phyloP scores from a whole-genome alignment of 495 filamentous ascomycete species.

The Trichoderma parareesei region DNA sequence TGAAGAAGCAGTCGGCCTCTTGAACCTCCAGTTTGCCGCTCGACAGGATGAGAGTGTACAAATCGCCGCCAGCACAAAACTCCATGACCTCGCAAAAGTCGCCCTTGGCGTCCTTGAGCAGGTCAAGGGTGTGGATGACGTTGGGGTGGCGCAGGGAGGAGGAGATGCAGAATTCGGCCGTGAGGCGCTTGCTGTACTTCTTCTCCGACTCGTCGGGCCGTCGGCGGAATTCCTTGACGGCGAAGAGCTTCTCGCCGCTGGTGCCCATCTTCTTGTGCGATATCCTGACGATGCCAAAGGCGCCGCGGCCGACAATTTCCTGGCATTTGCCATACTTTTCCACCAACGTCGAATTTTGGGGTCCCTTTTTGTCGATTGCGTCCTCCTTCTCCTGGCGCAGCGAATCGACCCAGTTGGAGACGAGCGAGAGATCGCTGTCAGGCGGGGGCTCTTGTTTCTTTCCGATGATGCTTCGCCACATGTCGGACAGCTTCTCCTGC shows the following conservation, averaged over 20 bases:
- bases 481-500: slow-evolving; percentile 91
- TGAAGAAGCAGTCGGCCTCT: slow-evolving; percentile 98
- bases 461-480: slow-evolving; percentile 77
- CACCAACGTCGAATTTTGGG: slow-evolving; percentile 72
- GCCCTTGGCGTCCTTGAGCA: slow-evolving; percentile 91
- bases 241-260: slow-evolving; percentile 84
- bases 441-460: slow-evolving; percentile 58
- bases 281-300: slow-evolving; percentile 95
- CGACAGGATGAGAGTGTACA: slow-evolving; percentile 89
- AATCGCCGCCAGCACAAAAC: slow-evolving; percentile 92
- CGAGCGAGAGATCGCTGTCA: slow-evolving; percentile 82
- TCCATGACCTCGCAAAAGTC: slow-evolving; percentile 99
- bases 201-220: slow-evolving; percentile 88
- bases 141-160: slow-evolving; percentile 95
- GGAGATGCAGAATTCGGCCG: slow-evolving; percentile 98
- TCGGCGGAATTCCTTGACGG: slow-evolving; percentile 96
- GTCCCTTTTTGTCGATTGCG: slow-evolving; percentile 21
- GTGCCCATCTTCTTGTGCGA: slow-evolving; percentile 94
- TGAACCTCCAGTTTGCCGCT: slow-evolving; percentile 87
- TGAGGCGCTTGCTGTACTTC: slow-evolving; percentile 96
- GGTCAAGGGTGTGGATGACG: slow-evolving; percentile 94
- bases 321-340: slow-evolving; percentile 99
- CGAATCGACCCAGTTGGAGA: slow-evolving; percentile 94
- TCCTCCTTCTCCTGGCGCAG: slow-evolving; percentile 80
- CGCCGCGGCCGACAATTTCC: slow-evolving; percentile 93